Conservation (phyloP, 208 protist genomes). For the Leishmania major region DNA sequence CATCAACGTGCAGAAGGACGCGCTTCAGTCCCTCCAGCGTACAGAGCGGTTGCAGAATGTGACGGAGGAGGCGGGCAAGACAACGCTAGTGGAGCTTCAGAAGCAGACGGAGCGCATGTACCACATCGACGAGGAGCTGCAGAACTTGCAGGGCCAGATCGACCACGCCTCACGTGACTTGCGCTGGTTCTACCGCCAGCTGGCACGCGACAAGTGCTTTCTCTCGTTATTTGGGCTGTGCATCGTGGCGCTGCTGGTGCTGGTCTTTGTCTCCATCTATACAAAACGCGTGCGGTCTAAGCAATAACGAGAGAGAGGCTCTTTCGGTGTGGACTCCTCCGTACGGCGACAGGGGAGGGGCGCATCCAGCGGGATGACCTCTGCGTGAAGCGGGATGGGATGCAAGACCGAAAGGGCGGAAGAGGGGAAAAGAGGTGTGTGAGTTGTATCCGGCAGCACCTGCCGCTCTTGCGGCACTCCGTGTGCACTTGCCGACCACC, state of each 20-base stretch:
- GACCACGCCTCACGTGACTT: constrained; percentile 75
- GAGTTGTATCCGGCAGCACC: background rate
- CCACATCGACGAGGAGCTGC: constrained; percentile 81
- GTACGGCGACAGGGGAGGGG: background rate
- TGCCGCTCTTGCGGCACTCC: background rate
- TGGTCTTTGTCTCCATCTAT: constrained; percentile 82
- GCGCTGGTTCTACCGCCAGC: constrained; percentile 76
- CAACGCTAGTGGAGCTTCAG: constrained; percentile 58
- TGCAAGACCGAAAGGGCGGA: background rate
- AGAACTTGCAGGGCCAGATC: constrained; percentile 70
- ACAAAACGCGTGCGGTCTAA: constrained; percentile 24
- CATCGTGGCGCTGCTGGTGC: constrained; percentile 56
- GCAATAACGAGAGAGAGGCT: too few species aligned
- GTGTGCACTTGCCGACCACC: background rate
- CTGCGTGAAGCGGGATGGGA: background rate
- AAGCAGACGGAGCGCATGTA: constrained; percentile 83
- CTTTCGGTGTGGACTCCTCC: background rate
- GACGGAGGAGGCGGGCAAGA: constrained; percentile 76
- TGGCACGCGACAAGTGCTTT: constrained; percentile 82
- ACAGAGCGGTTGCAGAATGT: constrained; percentile 69
- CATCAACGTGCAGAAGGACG: constrained; percentile 78
- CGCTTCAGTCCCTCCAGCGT: constrained; percentile 68
- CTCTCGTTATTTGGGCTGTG: constrained; percentile 69
- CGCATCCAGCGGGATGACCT: background rate
- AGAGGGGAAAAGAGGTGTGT: background rate